These are phyloP conservation scores for Phytophthora multivora DNA, from an alignment of 352 stramenopile genomes.

Conservation along the genomic window DNA sequence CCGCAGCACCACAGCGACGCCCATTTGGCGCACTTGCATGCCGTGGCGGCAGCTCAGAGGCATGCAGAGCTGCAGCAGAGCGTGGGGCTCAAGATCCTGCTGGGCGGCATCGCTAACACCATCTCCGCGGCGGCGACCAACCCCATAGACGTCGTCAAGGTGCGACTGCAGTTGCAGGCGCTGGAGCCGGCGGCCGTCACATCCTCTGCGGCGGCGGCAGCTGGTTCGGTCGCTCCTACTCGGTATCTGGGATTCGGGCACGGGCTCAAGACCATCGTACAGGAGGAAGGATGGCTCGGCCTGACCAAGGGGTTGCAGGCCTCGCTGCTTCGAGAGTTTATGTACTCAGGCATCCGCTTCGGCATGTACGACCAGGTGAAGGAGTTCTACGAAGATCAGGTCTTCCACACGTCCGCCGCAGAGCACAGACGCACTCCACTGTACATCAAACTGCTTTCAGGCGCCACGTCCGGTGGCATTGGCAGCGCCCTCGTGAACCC, in stretches of 20 bases:
- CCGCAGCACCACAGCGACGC: constrained; percentile 35
- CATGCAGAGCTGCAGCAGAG: constrained; percentile 59
- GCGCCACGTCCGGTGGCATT: constrained; percentile 63
- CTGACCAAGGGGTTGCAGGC: constrained; percentile 67
- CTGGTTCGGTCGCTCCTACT: constrained; percentile 36
- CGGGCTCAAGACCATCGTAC: constrained; percentile 56
- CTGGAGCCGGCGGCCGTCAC: constrained; percentile 29
- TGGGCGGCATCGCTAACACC: constrained; percentile 69
- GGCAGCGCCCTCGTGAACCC: constrained; percentile 77
- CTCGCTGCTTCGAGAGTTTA: constrained; percentile 68
- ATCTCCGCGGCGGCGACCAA: constrained; percentile 57
- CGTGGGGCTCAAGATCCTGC: constrained; percentile 62
- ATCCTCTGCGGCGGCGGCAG: constrained; percentile 39
- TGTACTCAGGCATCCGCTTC: constrained; percentile 82
- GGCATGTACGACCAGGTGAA: constrained; percentile 83
- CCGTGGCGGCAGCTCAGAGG: constrained; percentile 31
- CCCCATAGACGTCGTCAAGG: constrained; percentile 73
- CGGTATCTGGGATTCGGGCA: constrained; percentile 66
- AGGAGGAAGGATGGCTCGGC: constrained; percentile 61
- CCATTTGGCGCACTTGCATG: constrained; percentile 32
- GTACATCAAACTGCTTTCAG: constrained; percentile 72
- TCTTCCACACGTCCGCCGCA: constrained; percentile 46
- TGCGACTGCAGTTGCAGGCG: constrained; percentile 67
- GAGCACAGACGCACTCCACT: constrained; percentile 43
- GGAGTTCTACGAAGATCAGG: constrained; percentile 61